phyloP scores from a whole-genome alignment of 2,329 filamentous ascomycete species.

The Ascomycota sp. region DNA sequence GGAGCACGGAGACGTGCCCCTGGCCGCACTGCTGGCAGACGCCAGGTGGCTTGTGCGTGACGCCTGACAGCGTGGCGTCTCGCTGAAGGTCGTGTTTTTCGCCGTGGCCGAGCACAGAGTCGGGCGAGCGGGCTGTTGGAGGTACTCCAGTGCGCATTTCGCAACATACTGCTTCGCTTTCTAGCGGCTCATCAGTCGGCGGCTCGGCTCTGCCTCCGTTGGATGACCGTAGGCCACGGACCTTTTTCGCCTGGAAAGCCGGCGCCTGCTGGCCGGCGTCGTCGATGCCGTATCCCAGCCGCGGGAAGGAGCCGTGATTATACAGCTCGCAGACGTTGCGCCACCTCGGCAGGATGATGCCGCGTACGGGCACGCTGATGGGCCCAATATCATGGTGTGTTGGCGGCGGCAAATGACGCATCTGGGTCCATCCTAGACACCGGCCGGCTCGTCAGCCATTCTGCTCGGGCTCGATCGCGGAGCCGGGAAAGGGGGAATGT shows the following conservation, averaged over 20 bases:
- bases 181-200: too few relatives aligned
- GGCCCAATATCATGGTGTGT: slow-evolving; percentile 4
- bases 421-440: slow-evolving; percentile 4
- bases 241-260: slow-evolving; percentile 26
- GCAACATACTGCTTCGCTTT: slow-evolving; percentile 31
- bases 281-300: slow-evolving; percentile 14
- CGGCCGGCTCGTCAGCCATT: neutral
- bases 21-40: too few relatives aligned
- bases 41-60: too few relatives aligned
- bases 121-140: slow-evolving; percentile 7
- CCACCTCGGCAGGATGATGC: slow-evolving; percentile 7
- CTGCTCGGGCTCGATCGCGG: neutral
- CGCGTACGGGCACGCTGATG: slow-evolving; percentile 6
- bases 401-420: slow-evolving; percentile 1
- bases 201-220: neutral
- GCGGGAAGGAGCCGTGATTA: slow-evolving; percentile 7
- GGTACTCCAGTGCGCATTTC: slow-evolving; percentile 22
- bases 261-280: slow-evolving; percentile 10
- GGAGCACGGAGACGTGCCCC: too few relatives aligned
- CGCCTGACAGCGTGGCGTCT: too few relatives aligned
- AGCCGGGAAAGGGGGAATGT: too few relatives aligned
- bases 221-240: slow-evolving; percentile 2
- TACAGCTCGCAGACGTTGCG: slow-evolving; percentile 8
- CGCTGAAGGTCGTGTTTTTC: too few relatives aligned
- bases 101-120: too few relatives aligned